phyloP scores from a whole-genome alignment of 2,329 filamentous ascomycete species.

The Xylaria multiplex region DNA sequence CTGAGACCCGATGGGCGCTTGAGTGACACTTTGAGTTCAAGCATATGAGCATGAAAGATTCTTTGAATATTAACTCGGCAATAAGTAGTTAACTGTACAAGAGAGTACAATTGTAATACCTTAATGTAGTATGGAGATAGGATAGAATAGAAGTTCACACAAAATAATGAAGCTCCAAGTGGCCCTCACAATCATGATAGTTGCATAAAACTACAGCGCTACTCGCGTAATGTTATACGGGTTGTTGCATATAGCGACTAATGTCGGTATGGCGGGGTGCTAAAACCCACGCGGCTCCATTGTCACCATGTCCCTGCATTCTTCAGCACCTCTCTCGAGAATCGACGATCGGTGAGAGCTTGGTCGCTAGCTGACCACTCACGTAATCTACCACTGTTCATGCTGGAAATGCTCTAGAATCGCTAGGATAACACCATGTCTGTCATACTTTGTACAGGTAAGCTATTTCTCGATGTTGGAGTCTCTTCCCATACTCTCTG shows the following conservation, averaged over 20 bases:
- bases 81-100: no score
- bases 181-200: no score
- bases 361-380: slow-evolving; percentile 23
- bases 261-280: not conserved
- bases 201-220: no score
- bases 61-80: no score
- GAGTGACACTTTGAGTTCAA: no score
- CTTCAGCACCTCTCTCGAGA: slow-evolving; percentile 6
- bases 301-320: not conserved
- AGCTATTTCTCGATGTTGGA: slow-evolving; percentile 32
- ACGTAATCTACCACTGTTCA: slow-evolving; percentile 14
- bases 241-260: no score
- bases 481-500: not conserved
- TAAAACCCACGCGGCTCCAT: not conserved
- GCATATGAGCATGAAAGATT: no score
- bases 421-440: slow-evolving; percentile 57
- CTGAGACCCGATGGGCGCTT: not conserved
- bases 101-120: no score
- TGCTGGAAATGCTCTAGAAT: slow-evolving; percentile 19
- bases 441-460: slow-evolving; percentile 71
- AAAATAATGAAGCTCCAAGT: no score
- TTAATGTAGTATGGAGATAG: no score
- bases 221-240: no score
- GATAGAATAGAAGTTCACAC: no score
- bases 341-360: slow-evolving; percentile 26